These are phyloP conservation scores for Chenopodium album DNA, from an alignment of 148 eudicot species.

Conservation along the genomic window DNA sequence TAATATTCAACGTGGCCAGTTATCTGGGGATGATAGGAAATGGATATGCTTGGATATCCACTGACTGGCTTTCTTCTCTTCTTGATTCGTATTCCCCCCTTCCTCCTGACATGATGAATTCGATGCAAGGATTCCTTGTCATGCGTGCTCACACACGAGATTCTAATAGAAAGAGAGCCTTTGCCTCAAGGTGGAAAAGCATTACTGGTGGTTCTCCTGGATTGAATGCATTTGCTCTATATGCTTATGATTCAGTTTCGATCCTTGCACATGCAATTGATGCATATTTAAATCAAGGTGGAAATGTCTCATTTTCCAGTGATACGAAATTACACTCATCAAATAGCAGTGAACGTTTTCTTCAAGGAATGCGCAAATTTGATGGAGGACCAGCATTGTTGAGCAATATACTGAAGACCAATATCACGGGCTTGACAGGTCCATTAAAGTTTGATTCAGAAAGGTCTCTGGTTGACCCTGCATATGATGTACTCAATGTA, in stretches of 20 bases:
- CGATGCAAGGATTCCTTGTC: constrained; percentile 75
- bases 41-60: constrained; percentile 89
- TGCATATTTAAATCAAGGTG: constrained; percentile 70
- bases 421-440: constrained; percentile 81
- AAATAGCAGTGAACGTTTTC: constrained; percentile 45
- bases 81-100: constrained; percentile 61
- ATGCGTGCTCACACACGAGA: constrained; percentile 72
- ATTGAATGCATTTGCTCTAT: constrained; percentile 72
- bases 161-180: constrained; percentile 50
- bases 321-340: constrained; percentile 38
- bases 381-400: constrained; percentile 68
- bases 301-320: constrained; percentile 66
- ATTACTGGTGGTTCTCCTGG: constrained; percentile 58
- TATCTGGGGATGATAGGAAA: constrained; percentile 83
- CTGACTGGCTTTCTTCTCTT: constrained; percentile 85
- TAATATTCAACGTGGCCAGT: constrained; percentile 61
- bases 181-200: constrained; percentile 58
- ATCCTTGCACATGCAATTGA: constrained; percentile 84
- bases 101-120: constrained; percentile 40
- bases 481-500: constrained; percentile 83
- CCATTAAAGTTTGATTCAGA: constrained; percentile 59
- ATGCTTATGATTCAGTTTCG: constrained; percentile 91
- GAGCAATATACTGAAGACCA: constrained; percentile 53
- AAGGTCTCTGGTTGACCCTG: constrained; percentile 55
- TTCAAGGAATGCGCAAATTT: constrained; percentile 62